A percentile compares a stretch with the other conserved stretches of the same genome.
phyloP scores from a whole-genome alignment of 352 stramenopile genomes.

The Pythium myriotylum region DNA sequence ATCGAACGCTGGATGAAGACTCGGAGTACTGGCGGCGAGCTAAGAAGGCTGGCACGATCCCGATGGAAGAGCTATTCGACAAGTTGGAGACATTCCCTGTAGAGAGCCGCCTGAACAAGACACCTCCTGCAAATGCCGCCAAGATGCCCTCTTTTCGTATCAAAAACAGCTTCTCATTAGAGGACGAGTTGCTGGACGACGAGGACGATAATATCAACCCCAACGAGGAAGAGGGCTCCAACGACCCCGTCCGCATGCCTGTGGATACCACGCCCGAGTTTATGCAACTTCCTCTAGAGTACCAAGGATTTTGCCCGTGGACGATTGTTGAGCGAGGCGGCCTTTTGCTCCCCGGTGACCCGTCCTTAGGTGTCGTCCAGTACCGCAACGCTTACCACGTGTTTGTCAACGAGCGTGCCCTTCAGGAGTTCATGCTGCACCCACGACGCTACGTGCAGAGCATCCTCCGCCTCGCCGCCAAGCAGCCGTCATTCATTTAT shows the following conservation, averaged over 20 bases:
- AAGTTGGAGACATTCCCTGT: constrained; percentile 60
- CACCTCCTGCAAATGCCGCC: background rate
- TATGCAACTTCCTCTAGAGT: constrained; percentile 93
- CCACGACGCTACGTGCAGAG: constrained; percentile 79
- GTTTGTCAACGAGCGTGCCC: constrained; percentile 90
- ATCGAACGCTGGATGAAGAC: constrained; percentile 51
- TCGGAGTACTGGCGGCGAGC: constrained; percentile 58
- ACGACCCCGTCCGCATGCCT: constrained; percentile 79
- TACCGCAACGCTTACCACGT: constrained; percentile 91
- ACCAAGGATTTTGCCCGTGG: constrained; percentile 94
- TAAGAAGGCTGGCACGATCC: constrained; percentile 55
- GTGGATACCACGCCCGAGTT: constrained; percentile 94
- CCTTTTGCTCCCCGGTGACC: constrained; percentile 90
- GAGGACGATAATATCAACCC: constrained; percentile 16
- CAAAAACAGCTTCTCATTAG: constrained; percentile 37
- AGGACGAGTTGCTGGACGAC: constrained; percentile 37
- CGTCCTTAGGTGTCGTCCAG: constrained; percentile 90
- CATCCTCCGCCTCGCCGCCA: constrained; percentile 68
- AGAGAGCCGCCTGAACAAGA: constrained; percentile 36
- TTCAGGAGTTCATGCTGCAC: constrained; percentile 88
- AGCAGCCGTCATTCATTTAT: constrained; percentile 91
- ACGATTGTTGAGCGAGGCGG: constrained; percentile 88
- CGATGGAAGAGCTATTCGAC: constrained; percentile 71
- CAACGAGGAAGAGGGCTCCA: constrained; percentile 45
- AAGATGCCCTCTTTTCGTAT: constrained; percentile 29